phyloP scores from a whole-genome alignment of 495 filamentous ascomycete genomes.

The Podospora anserina region DNA sequence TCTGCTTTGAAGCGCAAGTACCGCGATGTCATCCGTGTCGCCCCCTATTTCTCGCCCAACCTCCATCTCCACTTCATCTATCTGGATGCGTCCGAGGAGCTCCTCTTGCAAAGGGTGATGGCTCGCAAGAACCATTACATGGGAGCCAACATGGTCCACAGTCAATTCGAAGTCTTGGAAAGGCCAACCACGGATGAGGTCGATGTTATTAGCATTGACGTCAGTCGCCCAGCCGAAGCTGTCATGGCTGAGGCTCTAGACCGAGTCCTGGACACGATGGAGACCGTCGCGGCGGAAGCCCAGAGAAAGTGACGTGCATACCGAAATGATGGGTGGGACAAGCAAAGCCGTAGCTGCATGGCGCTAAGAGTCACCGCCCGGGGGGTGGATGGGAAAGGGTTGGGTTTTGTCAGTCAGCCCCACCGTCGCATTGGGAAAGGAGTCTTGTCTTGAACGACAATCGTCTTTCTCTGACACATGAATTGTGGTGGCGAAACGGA shows the following conservation, averaged over 20 bases:
- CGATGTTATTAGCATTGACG: conserved; percentile 83
- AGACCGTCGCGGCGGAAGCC: conserved; percentile 17
- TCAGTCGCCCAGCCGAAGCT: conserved; percentile 58
- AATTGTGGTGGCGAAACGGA: too few relatives aligned
- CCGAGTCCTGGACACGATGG: conserved; percentile 46
- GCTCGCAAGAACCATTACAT: conserved; percentile 85
- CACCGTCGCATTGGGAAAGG: conserved; percentile 3
- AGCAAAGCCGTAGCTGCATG: neutral
- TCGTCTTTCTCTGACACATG: neutral
- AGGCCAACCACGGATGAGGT: conserved; percentile 72
- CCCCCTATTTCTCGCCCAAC: conserved; percentile 70
- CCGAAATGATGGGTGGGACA: neutral
- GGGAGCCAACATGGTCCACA: conserved; percentile 96
- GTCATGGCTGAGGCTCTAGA: conserved; percentile 65
- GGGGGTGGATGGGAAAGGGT: conserved; percentile 1
- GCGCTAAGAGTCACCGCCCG: conserved; percentile 2
- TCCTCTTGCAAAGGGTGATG: conserved; percentile 70
- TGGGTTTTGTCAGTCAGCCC: neutral
- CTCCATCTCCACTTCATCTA: conserved; percentile 92
- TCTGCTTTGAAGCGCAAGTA: conserved; percentile 96
- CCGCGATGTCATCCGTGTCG: conserved; percentile 91
- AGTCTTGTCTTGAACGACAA: neutral
- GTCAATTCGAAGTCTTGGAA: conserved; percentile 83
- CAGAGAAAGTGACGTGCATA: conserved; percentile 21
- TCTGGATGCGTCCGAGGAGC: conserved; percentile 70